phyloP scores from a whole-genome alignment of 2,329 filamentous ascomycete genomes.

The Periconia macrospinosa region DNA sequence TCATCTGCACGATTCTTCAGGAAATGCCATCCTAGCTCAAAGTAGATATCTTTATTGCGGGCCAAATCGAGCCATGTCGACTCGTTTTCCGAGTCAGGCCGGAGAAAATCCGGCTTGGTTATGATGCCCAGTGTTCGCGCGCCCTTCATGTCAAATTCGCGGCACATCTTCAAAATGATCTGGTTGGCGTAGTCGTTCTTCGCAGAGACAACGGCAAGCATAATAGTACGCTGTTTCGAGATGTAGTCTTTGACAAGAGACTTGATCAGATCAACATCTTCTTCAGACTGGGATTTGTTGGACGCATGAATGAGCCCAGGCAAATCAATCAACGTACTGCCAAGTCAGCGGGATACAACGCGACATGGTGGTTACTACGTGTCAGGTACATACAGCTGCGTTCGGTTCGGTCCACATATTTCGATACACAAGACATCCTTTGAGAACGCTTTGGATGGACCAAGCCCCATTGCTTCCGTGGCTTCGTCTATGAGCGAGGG shows the following conservation, averaged over 20 bases:
- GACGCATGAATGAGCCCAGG: constrained; percentile 49
- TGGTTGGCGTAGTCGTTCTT: constrained; percentile 52
- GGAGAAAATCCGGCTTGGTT: constrained; percentile 58
- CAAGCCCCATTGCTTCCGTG: constrained; percentile 53
- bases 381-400: constrained; percentile 18
- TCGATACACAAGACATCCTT: constrained; percentile 47
- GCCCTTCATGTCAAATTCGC: constrained; percentile 49
- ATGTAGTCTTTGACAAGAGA: constrained; percentile 31
- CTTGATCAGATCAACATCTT: constrained; percentile 25
- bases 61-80: constrained; percentile 43
- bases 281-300: constrained; percentile 24
- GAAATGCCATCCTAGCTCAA: constrained; percentile 58
- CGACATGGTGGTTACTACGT: not conserved
- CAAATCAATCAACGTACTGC: constrained; percentile 47
- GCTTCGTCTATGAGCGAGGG: constrained; percentile 55
- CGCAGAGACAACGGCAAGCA: constrained; percentile 34
- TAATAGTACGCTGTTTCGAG: constrained; percentile 29
- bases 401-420: constrained; percentile 44
- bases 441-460: constrained; percentile 37
- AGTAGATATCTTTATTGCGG: constrained; percentile 42
- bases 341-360: not conserved
- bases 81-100: constrained; percentile 45
- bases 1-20: constrained; percentile 49
- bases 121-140: constrained; percentile 59
- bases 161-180: constrained; percentile 54